Base-by-base conservation (phyloP, 768 basidiomycete genomes). In the Lentinula raphanica region DNA sequence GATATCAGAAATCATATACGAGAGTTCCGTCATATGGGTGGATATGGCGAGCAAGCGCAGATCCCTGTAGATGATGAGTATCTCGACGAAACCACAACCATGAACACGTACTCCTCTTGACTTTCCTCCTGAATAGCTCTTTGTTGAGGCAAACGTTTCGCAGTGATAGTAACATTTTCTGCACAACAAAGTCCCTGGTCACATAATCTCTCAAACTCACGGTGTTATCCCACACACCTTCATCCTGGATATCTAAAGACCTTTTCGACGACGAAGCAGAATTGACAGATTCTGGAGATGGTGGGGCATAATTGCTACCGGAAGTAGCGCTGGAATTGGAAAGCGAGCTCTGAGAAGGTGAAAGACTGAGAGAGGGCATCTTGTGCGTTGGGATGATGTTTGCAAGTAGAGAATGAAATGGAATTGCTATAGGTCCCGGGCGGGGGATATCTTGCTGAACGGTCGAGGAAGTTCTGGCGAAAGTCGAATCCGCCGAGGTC, bases 1-100 rank as follows among this genome's bases (percentile, higher is more conserved):
- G 31, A 94, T 90, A 71, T 94, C 92, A 17, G 90, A 92, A 59
- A 94, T 87, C 62, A 83, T 83, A 67, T 91, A 94, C 4, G 88
- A 90, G 44, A 93, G 79, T 68, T 94, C 92, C 12, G 92, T 93
- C 65, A 94, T 90, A 67, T 88, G 89, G 0, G 90, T 89, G 31
- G 90, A 91, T 65, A 91, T 76, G 38, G 90, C 89, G 39, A 93
- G 74, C 46, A 91, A 68, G 56, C 83, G 87, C 44, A 94, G 76
- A 68, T 92, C 88, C 56, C 89, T 92, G 72, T 51, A 55, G 46
- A 58, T 32, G 49, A 35, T 40, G 67, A 63, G 59, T 67, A 56
- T 35, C 13, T 49, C 53, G n/a, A 60, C 42, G 36, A 48, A 58
- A 54, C 23, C 29, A n/a, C 12, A 59, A 58, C 48, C 49, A 44